A percentile compares a stretch with the other conserved stretches of the same genome.
Conservation (phyloP, 2,329 filamentous ascomycete genomes). For the Xylaria sp. region DNA sequence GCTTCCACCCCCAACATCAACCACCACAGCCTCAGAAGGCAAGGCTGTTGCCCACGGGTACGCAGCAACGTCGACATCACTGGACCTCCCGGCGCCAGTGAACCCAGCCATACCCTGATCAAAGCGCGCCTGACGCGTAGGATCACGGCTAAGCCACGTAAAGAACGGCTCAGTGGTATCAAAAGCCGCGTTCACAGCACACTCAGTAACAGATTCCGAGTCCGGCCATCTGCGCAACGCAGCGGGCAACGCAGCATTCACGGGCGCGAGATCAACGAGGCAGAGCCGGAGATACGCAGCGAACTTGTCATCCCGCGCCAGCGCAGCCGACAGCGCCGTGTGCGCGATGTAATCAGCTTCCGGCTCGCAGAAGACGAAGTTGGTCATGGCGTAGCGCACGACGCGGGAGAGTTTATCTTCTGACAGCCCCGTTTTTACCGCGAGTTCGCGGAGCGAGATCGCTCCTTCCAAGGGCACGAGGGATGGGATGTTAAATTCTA, state of each 20-base stretch:
- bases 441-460: slow-evolving; percentile 16
- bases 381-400: slow-evolving; percentile 23
- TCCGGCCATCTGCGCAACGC: slow-evolving; percentile 3
- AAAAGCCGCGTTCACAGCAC: slow-evolving; percentile 19
- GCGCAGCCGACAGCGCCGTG: slow-evolving; percentile 12
- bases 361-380: slow-evolving; percentile 12
- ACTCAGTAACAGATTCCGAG: background rate
- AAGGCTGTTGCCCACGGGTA: slow-evolving; percentile 4
- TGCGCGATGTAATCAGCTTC: slow-evolving; percentile 11
- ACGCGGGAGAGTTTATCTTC: slow-evolving; percentile 20
- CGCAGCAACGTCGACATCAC: slow-evolving; percentile 4
- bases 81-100: background rate
- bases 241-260: background rate
- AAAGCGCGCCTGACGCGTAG: slow-evolving; percentile 4
- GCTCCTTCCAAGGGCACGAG: slow-evolving; percentile 6
- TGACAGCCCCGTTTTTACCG: background rate
- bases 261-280: background rate
- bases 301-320: slow-evolving; percentile 5
- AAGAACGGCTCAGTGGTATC: slow-evolving; percentile 15
- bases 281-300: slow-evolving; percentile 5
- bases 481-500: slow-evolving; percentile 14
- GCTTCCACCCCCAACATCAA: slow-evolving; percentile 6
- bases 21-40: background rate
- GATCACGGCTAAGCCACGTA: slow-evolving; percentile 6
- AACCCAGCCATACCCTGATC: slow-evolving; percentile 17